These are phyloP conservation scores for Beauveria brongniartii DNA, from an alignment of 2,329 filamentous ascomycete species.

Conservation along the genomic window DNA sequence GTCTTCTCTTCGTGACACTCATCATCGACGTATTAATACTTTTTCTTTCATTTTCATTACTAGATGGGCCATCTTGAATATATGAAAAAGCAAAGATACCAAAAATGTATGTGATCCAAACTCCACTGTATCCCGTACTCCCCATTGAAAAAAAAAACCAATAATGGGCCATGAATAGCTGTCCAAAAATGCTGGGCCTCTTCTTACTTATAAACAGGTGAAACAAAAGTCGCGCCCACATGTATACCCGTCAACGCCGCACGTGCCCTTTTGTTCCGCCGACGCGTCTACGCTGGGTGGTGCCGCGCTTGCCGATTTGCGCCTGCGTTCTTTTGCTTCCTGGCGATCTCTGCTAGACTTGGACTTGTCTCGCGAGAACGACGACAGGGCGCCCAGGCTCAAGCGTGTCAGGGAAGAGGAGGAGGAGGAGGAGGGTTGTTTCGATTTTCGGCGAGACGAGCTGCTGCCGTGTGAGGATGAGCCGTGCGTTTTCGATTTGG, in stretches of 20 bases:
- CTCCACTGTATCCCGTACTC: not conserved
- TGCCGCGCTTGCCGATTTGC: not conserved
- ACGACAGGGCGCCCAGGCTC: slow-evolving; percentile 1
- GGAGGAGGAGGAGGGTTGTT: not conserved
- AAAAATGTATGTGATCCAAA: slow-evolving; percentile 6
- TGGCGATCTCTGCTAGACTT: slow-evolving; percentile 2
- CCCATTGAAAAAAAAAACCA: not conserved
- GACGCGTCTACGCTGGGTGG: not conserved
- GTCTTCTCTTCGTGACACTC: not conserved
- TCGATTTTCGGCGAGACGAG: not conserved
- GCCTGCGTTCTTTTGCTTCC: slow-evolving; percentile 2
- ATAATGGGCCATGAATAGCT: not conserved
- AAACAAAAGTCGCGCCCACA: slow-evolving; percentile 55
- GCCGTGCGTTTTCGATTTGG: not conserved
- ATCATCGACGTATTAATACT: not conserved
- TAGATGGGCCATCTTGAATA: not conserved
- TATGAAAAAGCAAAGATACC: not conserved
- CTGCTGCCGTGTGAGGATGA: not conserved
- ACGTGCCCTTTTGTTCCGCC: slow-evolving; percentile 35
- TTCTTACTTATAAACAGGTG: slow-evolving; percentile 34
- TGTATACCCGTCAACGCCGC: slow-evolving; percentile 46
- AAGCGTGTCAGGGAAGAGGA: not conserved
- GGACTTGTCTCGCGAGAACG: slow-evolving; percentile 1
- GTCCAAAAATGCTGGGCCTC: not conserved
- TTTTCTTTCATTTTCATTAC: not conserved